Evolutionary conservation across 2,329 filamentous ascomycete genomes (phyloP).

Genomic region (Colletotrichum tropicale): DNA sequence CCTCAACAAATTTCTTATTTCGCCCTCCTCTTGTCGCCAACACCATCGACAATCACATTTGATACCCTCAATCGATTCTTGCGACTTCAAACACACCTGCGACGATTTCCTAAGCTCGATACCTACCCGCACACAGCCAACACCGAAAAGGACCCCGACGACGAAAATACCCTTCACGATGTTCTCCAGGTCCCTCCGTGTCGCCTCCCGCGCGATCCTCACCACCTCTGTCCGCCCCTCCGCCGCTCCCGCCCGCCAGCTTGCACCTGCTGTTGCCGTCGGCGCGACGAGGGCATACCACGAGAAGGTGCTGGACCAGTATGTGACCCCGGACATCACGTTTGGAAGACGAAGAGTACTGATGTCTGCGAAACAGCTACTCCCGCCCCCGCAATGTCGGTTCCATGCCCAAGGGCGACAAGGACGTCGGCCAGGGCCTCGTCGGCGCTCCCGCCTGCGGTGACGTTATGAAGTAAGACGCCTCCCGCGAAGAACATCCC

Average conservation of each 20-base stretch:
- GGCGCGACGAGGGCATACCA: constrained; percentile 53
- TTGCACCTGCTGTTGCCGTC: constrained; percentile 42
- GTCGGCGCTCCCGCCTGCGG: constrained; percentile 89
- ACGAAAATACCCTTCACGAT: constrained; percentile 31
- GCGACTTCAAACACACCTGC: constrained; percentile 3
- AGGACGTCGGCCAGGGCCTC: constrained; percentile 87
- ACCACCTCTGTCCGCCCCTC: constrained; percentile 43
- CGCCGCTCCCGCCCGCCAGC: constrained; percentile 42
- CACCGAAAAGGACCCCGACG: neutral
- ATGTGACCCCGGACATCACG: constrained; percentile 54
- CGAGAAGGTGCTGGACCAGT: constrained; percentile 78
- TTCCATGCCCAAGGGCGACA: constrained; percentile 72
- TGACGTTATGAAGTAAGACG: constrained; percentile 78
- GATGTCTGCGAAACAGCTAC: constrained; percentile 50
- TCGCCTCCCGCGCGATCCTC: constrained; percentile 47
- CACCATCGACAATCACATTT: neutral
- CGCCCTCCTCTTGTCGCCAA: constrained; percentile 13
- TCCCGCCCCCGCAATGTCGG: constrained; percentile 60
- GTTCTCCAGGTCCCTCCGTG: constrained; percentile 51
- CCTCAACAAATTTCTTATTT: neutral
- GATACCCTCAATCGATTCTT: neutral
- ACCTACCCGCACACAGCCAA: neutral
- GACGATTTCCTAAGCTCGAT: neutral
- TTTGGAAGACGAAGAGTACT: constrained; percentile 51
- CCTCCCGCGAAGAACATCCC: neutral